Conservation (phyloP, 345 rosid genomes). For the Citrus mangshanensis region DNA sequence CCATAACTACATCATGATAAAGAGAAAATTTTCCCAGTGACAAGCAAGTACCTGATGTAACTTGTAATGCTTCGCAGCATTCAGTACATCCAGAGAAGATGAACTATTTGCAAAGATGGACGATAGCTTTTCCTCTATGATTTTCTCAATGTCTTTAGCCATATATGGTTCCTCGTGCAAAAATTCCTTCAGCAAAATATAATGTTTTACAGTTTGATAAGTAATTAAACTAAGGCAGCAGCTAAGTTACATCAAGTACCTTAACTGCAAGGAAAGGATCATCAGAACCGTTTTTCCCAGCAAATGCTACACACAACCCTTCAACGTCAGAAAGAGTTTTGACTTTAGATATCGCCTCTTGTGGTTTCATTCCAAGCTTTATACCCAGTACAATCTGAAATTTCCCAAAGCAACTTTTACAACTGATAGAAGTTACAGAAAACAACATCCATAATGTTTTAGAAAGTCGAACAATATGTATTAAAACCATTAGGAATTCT, state of each 20-base stretch:
- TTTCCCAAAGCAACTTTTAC: conserved; percentile 10
- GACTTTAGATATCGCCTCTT: conserved; percentile 64
- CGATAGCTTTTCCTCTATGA: conserved; percentile 46
- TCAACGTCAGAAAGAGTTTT: conserved; percentile 96
- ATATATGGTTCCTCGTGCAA: conserved; percentile 77
- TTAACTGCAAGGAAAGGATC: conserved; percentile 89
- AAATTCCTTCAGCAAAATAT: conserved; percentile 46
- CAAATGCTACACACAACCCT: conserved; percentile 71
- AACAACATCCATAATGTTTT: background rate
- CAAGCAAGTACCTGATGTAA: conserved; percentile 61
- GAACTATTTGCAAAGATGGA: conserved; percentile 61
- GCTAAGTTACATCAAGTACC: conserved; percentile 36
- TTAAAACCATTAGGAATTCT: background rate
- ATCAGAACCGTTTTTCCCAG: conserved; percentile 47
- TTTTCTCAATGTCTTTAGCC: conserved; percentile 72
- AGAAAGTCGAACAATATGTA: background rate
- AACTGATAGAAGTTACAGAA: background rate
- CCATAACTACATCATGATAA: background rate
- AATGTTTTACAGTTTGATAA: background rate
- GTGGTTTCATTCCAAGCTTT: conserved; percentile 82
- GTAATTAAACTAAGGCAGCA: background rate
- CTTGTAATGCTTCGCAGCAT: conserved; percentile 73
- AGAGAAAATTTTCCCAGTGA: background rate
- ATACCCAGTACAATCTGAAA: conserved; percentile 80
- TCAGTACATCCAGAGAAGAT: conserved; percentile 77